These are phyloP conservation scores for Stachybotrys echinatus DNA, from an alignment of 2,329 filamentous ascomycete genomes.

Conservation along the genomic window DNA sequence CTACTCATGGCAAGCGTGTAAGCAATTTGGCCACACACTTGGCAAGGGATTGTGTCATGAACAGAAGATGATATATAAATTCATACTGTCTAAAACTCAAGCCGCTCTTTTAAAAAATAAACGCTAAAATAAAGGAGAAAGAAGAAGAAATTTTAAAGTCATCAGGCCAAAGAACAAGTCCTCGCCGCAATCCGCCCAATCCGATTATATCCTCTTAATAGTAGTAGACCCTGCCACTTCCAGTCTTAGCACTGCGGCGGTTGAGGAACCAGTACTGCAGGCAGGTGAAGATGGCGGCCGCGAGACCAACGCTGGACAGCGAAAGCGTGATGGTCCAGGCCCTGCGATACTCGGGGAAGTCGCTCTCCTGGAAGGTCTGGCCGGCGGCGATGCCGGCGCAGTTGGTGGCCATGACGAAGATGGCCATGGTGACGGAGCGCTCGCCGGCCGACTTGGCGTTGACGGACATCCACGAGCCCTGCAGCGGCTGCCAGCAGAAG, in stretches of 20 bases:
- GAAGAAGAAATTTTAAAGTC: too few species aligned
- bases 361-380: slow-evolving; percentile 22
- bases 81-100: too few species aligned
- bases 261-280: slow-evolving; percentile 35
- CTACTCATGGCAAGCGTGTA: too few species aligned
- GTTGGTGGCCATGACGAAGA: slow-evolving; percentile 26
- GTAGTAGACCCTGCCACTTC: neutral
- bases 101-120: too few species aligned
- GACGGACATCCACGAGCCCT: slow-evolving; percentile 23
- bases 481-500: slow-evolving; percentile 6
- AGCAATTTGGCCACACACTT: too few species aligned
- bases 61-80: too few species aligned
- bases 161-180: neutral
- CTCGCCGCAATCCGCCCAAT: neutral
- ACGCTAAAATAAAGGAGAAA: too few species aligned
- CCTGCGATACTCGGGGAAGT: slow-evolving; percentile 20
- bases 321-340: slow-evolving; percentile 20
- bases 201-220: neutral
- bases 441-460: slow-evolving; percentile 21
- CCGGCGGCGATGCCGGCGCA: slow-evolving; percentile 22
- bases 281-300: slow-evolving; percentile 13
- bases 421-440: slow-evolving; percentile 24
- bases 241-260: slow-evolving; percentile 3
- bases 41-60: too few species aligned
- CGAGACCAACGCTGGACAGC: slow-evolving; percentile 15